Evolutionary conservation across 1,139 yeast genomes (phyloP), one percentile per base, ranked within the genome.

Genomic region (Nematodospora anomalae): DNA sequence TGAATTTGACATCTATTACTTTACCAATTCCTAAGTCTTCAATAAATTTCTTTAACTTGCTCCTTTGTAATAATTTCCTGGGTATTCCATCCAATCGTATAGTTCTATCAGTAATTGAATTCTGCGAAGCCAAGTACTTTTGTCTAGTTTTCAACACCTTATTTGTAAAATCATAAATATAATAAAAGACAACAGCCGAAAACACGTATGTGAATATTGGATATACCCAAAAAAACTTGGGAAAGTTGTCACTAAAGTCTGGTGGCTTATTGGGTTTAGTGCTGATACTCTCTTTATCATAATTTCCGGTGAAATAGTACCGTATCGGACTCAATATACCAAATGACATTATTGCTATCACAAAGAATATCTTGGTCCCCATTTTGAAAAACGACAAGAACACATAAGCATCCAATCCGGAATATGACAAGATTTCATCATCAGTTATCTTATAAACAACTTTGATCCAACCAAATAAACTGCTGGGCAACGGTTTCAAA

Each of bases 91-190:
- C 84, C 16, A 92, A 60, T 41, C 94, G 68, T 37, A 92, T 85
- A 0, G 98, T 92, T 52, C 97, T 71, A 66, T 92, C 98, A 0
- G 97, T 89, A 37, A 92, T 77, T 5, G 96, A 83, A 56, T 86
- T 84, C 56, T 90, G 97, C 35, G 80, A 76, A 0, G 97, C 97
- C 47, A 92, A 66, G 55, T 86, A 86, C 46, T 73, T 70, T 56
- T 92, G 98, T 40, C 98, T 74, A 14, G 85, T 81, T 40, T 73
- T 69, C 20, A 90, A 83, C 27, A 92, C 88, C 40, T 74, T 67
- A 42, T 74, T 71, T 0, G 97, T 87, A 49, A 82, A 92, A 22
- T 76, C 67, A 49, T 80, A 72, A 38, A 90, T 58, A 48, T 79
- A 72, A 44, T 74, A 71, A 35, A 81, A 68, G 1, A 92, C 79